Conservation (phyloP, 345 rosid genomes). For the Moricandia arvensis region DNA sequence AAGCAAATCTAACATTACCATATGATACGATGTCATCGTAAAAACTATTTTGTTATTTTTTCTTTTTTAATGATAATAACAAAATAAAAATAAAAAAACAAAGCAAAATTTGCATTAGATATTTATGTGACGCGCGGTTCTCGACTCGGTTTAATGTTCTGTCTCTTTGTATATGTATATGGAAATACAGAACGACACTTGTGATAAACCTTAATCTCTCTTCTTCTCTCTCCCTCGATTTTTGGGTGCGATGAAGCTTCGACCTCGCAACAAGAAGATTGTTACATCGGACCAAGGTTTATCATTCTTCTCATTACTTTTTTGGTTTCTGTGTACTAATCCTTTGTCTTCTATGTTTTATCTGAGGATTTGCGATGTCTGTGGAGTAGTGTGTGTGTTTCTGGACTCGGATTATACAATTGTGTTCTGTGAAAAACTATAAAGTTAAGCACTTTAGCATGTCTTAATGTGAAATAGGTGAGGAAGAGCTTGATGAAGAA, state of each 20-base stretch:
- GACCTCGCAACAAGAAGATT: neutral
- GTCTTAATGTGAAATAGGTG: conserved; percentile 1
- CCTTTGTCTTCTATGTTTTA: neutral
- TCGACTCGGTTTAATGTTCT: neutral
- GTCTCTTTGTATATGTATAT: neutral
- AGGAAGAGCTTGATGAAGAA: conserved; percentile 17
- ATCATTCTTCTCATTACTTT: neutral
- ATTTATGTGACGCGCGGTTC: neutral
- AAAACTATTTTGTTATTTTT: neutral
- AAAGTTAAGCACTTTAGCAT: neutral
- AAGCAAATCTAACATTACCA: neutral
- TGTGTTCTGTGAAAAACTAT: neutral
- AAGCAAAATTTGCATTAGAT: neutral
- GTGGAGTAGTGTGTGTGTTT: neutral
- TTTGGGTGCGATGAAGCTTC: neutral
- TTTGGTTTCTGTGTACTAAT: neutral
- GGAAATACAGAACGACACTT: neutral
- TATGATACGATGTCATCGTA: neutral
- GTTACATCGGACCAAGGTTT: neutral
- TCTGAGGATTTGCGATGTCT: neutral
- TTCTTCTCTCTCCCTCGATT: neutral
- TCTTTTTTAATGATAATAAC: neutral
- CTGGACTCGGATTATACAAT: neutral
- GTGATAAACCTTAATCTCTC: neutral
- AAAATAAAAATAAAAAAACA: neutral